Evolutionary conservation across 2,329 filamentous ascomycete species (phyloP), one percentile per base, ranked within the genome.

Genomic region (Cadophora malorum): DNA sequence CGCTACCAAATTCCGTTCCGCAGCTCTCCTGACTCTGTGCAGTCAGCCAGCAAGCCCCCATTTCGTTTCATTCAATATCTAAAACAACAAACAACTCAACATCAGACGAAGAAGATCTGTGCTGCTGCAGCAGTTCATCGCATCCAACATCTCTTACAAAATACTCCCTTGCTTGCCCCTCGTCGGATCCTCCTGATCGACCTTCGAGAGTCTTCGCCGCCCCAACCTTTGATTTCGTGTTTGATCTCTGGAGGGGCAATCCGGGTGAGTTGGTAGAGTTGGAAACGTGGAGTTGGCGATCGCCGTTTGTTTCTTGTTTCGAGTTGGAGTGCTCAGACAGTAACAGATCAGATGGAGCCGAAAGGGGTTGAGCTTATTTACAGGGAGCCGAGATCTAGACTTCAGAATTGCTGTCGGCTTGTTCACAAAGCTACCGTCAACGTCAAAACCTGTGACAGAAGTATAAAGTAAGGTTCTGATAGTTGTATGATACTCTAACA

Each of bases 241-340:
- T 55, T 55, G 52, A 55, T 25, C 25, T 8, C n/a, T 55, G 23
- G n/a, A n/a, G 45, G 45, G 45, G 31, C 28, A 10, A 38, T n/a
- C 55, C 55, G 33, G 55, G 21, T 25, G 4, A 41, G n/a, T 38
- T 59, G 33, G 12, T 49, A 21, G n/a, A 49, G 45, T 49, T 49
- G 19, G 33, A 59, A 59, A 41, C 31, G 35, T 59, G 55, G 55
- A 59, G 55, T 41, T 59, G 55, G 33, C 9, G 55, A 59, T 59
- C 55, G 16, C 12, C 55, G 55, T 38, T 38, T 59, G 55, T 59
- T 59, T 59, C 55, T 59, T 59, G 55, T 59, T 59, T 59, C 33
- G 31, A 38, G 33, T 14, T 5, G 8, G 16, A 19, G 31, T 21
- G 31, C 35, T 59, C 55, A 59, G 55, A 59, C 33, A 8, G 10